phyloP scores from a whole-genome alignment of 768 basidiomycete genomes.

The Rhodotorula babjevae region DNA sequence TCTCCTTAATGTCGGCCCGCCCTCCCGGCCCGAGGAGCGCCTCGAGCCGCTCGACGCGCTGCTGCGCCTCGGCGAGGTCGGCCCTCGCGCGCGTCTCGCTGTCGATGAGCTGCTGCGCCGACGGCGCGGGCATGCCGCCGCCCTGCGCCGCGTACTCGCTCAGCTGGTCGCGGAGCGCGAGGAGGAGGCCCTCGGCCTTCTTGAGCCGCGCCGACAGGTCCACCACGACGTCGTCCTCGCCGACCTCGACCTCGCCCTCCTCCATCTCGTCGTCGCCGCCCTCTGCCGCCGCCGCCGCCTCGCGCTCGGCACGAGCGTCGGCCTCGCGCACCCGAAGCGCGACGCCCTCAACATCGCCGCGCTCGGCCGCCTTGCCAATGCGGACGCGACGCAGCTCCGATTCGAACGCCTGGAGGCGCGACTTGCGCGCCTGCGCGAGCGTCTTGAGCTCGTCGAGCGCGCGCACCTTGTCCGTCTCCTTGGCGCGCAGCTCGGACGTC shows the following conservation, averaged over 20 bases:
- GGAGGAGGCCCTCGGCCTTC: constrained; percentile 21
- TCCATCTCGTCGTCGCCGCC: constrained; percentile 63
- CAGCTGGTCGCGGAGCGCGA: constrained; percentile 38
- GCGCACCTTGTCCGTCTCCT: constrained; percentile 58
- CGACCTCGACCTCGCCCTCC: constrained; percentile 42
- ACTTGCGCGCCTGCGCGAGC: constrained; percentile 62
- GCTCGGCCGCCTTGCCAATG: constrained; percentile 67
- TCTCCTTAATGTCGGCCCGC: constrained; percentile 54
- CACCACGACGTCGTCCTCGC: constrained; percentile 50
- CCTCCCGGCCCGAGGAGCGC: constrained; percentile 58
- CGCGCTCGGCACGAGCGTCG: background rate
- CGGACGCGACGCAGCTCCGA: constrained; percentile 71
- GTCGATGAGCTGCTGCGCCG: constrained; percentile 50
- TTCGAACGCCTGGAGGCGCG: constrained; percentile 63
- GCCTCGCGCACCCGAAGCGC: constrained; percentile 3
- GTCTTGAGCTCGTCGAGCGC: constrained; percentile 63
- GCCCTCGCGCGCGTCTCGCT: constrained; percentile 44
- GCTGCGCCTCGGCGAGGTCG: constrained; percentile 37
- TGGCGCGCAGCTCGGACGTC: constrained; percentile 62
- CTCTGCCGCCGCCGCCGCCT: background rate
- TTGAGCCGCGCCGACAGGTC: constrained; percentile 45
- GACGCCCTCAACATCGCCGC: constrained; percentile 47
- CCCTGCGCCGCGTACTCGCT: constrained; percentile 53
- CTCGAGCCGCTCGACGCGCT: constrained; percentile 58
- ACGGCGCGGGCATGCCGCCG: constrained; percentile 57